Percentiles rank a stretch among this genome's conserved stretches.
Conservation (phyloP, 371 early-diverging fungal species). For the Rhizopus sp. region DNA sequence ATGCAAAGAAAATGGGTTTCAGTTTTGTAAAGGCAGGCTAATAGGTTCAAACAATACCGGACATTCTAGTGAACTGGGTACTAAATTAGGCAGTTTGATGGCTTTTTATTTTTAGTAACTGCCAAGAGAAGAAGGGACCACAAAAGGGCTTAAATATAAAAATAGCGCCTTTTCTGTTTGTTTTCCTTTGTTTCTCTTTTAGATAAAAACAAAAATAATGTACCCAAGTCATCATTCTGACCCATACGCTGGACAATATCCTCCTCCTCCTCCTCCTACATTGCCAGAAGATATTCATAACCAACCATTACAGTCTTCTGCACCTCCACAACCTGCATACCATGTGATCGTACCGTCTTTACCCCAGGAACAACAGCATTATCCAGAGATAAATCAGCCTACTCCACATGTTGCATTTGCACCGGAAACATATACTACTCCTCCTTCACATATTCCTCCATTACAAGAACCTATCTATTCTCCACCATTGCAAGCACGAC, state of each 20-base stretch:
- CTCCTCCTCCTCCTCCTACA: constrained; percentile 26
- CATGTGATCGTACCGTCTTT: neutral
- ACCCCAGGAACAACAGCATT: neutral
- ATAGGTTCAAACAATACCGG: too few species aligned
- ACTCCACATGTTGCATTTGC: neutral
- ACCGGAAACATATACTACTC: constrained; percentile 8
- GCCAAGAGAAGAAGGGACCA: neutral
- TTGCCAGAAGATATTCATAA: neutral
- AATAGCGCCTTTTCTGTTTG: neutral
- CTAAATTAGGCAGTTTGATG: too few species aligned
- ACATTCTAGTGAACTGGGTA: too few species aligned
- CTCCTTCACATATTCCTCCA: neutral
- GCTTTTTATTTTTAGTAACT: too few species aligned
- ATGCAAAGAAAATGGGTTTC: too few species aligned
- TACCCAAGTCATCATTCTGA: constrained; percentile 17
- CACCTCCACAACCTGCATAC: neutral
- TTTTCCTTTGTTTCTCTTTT: neutral
- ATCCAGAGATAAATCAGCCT: neutral
- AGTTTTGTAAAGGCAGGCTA: too few species aligned
- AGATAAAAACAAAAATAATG: constrained; percentile 2
- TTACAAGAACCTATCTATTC: constrained; percentile 3
- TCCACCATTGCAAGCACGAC: constrained; percentile 3
- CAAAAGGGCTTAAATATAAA: neutral
- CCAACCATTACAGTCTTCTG: neutral
- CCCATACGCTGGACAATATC: constrained; percentile 41